Percentiles rank a stretch among this genome's conserved stretches.
phyloP scores from a whole-genome alignment of 768 basidiomycete species.

The Amanita pseudoporphyria region DNA sequence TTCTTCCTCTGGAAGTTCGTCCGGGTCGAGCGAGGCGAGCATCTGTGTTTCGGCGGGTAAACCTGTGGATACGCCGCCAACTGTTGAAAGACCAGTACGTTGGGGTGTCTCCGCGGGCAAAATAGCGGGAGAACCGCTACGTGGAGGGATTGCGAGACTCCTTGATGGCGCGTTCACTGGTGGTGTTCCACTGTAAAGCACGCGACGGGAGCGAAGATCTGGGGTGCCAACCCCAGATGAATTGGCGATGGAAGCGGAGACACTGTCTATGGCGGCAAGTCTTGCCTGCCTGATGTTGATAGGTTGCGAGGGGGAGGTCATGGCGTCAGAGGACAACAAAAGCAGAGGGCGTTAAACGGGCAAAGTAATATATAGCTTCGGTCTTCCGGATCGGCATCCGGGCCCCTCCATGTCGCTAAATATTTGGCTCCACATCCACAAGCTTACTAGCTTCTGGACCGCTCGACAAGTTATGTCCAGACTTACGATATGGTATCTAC shows the following conservation, averaged over 20 bases:
- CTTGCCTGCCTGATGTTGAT: background rate
- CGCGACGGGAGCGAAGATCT: conserved; percentile 49
- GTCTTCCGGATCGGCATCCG: background rate
- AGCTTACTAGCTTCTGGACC: no score
- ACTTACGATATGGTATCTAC: no score
- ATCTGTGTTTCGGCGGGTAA: conserved; percentile 17
- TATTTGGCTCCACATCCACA: no score
- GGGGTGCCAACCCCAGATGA: conserved; percentile 45
- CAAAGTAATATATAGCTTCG: conserved; percentile 7
- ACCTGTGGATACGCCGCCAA: conserved; percentile 28
- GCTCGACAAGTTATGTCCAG: no score
- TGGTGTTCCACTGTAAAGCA: conserved; percentile 49
- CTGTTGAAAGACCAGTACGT: background rate
- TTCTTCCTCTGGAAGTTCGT: conserved; percentile 69
- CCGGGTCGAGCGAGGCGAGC: conserved; percentile 27
- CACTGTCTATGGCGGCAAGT: background rate
- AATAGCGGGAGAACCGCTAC: conserved; percentile 9
- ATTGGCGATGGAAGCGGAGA: conserved; percentile 22
- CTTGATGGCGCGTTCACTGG: conserved; percentile 46
- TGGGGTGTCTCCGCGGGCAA: conserved; percentile 3
- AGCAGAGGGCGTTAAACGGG: conserved; percentile 5
- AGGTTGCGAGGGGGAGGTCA: conserved; percentile 3
- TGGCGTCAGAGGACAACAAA: conserved; percentile 10
- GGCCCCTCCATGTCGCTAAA: background rate
- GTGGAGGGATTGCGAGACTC: conserved; percentile 1